Conservation (phyloP, 2,329 filamentous ascomycete species). For the Aspergillus calidoustus region DNA sequence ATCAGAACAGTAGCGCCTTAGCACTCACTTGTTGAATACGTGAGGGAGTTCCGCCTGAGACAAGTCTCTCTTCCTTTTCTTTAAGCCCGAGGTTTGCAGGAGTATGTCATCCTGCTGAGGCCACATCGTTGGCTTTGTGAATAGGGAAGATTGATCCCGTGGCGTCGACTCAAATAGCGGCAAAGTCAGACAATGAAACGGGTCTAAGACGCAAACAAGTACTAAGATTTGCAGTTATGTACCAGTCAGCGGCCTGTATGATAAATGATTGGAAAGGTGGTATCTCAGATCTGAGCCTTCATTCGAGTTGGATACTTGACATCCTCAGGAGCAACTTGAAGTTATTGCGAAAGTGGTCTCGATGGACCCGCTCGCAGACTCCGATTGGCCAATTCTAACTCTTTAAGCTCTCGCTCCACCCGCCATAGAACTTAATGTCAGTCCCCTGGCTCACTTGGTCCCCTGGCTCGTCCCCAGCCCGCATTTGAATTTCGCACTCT, state of each 20-base stretch:
- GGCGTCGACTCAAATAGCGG: too few relatives aligned
- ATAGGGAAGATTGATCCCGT: background rate
- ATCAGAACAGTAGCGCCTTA: background rate
- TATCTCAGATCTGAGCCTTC: background rate
- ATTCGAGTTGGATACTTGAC: too few relatives aligned
- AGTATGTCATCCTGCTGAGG: slow-evolving; percentile 15
- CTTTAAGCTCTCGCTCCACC: background rate
- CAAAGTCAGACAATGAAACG: too few relatives aligned
- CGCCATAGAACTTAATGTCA: background rate
- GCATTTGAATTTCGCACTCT: background rate
- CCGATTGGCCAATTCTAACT: background rate
- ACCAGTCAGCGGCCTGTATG: too few relatives aligned
- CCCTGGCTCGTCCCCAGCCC: background rate
- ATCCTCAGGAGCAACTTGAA: too few relatives aligned
- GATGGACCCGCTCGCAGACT: background rate
- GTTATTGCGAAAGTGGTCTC: background rate
- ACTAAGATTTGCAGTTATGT: too few relatives aligned
- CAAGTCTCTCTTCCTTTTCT: slow-evolving; percentile 34
- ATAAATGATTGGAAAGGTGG: too few relatives aligned
- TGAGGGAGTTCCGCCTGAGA: slow-evolving; percentile 20
- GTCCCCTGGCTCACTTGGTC: slow-evolving; percentile 2
- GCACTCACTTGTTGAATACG: slow-evolving; percentile 20
- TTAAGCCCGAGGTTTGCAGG: slow-evolving; percentile 19
- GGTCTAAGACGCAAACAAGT: too few relatives aligned
- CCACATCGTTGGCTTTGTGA: slow-evolving; percentile 15